Conservation (phyloP, 2,329 filamentous ascomycete genomes). For the Penicillium sp. region DNA sequence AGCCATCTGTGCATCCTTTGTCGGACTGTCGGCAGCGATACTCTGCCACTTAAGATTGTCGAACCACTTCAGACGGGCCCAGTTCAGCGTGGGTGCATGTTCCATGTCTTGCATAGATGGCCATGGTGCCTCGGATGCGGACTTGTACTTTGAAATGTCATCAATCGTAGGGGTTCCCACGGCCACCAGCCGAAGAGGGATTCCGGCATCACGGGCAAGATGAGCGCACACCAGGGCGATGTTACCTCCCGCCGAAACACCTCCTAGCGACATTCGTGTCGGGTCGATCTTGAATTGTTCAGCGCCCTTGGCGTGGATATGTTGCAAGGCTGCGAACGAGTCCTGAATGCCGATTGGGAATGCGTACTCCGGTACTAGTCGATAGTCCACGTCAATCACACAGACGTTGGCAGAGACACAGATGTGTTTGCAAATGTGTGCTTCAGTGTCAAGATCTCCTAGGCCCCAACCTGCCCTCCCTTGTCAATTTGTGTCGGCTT, state of each 20-base stretch:
- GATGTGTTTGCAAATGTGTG: conserved; percentile 50
- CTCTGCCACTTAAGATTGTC: conserved; percentile 34
- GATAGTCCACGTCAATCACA: conserved; percentile 54
- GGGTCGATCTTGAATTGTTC: conserved; percentile 41
- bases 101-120: conserved; percentile 44
- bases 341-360: conserved; percentile 53
- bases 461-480: conserved; percentile 43
- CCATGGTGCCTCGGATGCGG: conserved; percentile 40
- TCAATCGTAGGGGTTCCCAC: conserved; percentile 45
- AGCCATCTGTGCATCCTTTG: conserved; percentile 19
- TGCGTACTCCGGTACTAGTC: conserved; percentile 50
- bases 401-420: conserved; percentile 45
- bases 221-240: conserved; percentile 33
- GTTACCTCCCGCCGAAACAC: conserved; percentile 42
- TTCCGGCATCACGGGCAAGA: conserved; percentile 40
- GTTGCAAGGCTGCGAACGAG: conserved; percentile 47
- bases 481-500: background rate
- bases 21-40: conserved; percentile 15
- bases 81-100: conserved; percentile 46
- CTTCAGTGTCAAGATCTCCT: conserved; percentile 51
- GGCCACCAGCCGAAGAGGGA: conserved; percentile 40
- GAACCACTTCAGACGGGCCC: conserved; percentile 45
- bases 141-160: conserved; percentile 40
- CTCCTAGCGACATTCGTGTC: conserved; percentile 44
- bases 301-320: conserved; percentile 38